Conservation (phyloP, 2,329 filamentous ascomycete species). For the Pyrenochaeta sp. region DNA sequence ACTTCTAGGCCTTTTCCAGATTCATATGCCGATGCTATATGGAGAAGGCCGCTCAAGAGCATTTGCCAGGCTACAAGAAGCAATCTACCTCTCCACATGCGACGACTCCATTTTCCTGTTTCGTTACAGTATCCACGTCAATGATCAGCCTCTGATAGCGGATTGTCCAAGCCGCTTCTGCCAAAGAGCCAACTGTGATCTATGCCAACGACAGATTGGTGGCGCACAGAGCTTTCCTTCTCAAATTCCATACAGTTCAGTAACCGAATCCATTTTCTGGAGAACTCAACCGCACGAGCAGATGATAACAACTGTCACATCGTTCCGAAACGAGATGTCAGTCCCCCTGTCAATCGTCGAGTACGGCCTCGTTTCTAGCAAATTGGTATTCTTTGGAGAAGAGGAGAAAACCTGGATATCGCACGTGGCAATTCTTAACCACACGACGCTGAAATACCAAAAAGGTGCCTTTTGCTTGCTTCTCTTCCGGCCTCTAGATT, state of each 20-base stretch:
- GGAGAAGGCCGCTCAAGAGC: slow-evolving; percentile 15
- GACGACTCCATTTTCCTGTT: slow-evolving; percentile 20
- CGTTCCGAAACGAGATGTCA: slow-evolving; percentile 4
- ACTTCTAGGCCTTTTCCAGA: slow-evolving; percentile 37
- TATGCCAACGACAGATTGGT: slow-evolving; percentile 1
- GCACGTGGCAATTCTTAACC: slow-evolving; percentile 11
- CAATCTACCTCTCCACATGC: slow-evolving; percentile 3
- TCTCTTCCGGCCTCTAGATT: background rate
- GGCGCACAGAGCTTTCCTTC: background rate
- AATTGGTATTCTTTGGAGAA: background rate
- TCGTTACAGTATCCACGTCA: slow-evolving; percentile 7
- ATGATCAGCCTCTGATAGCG: slow-evolving; percentile 5
- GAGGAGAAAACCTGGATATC: background rate
- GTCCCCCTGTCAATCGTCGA: slow-evolving; percentile 6
- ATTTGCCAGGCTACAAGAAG: slow-evolving; percentile 13
- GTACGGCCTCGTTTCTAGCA: slow-evolving; percentile 2
- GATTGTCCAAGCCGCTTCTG: slow-evolving; percentile 13
- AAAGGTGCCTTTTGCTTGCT: slow-evolving; percentile 10
- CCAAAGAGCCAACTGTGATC: slow-evolving; percentile 4
- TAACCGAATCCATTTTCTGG: slow-evolving; percentile 5
- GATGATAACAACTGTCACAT: slow-evolving; percentile 6
- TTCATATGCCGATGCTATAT: slow-evolving; percentile 21
- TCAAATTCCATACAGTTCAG: background rate
- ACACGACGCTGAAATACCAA: background rate
- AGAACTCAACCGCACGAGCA: slow-evolving; percentile 7